Evolutionary conservation across 768 basidiomycete species (phyloP).

Genomic region (Phylloporus arenicola): DNA sequence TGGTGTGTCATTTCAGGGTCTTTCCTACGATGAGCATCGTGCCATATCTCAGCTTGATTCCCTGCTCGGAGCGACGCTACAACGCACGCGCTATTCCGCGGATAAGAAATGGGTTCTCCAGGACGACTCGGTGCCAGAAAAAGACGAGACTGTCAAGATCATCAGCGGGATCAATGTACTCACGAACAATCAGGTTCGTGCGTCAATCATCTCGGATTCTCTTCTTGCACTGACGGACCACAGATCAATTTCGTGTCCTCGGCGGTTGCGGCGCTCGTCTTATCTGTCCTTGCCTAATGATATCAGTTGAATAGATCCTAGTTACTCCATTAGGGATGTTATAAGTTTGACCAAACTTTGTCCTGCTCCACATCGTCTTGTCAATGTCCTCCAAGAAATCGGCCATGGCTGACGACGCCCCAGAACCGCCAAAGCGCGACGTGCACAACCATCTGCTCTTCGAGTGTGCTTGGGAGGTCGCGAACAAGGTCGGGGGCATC

Average conservation of each 20-base stretch:
- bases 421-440: conserved; percentile 49
- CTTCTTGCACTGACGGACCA: conserved; percentile 1
- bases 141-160: conserved; percentile 47
- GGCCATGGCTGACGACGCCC: conserved; percentile 18
- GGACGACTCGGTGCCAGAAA: conserved; percentile 37
- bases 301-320: too few relatives aligned
- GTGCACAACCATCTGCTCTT: conserved; percentile 79
- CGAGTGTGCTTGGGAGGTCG: conserved; percentile 97
- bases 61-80: conserved; percentile 80
- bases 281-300: conserved; percentile 32
- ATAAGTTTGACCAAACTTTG: background rate
- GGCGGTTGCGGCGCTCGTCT: conserved; percentile 31
- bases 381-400: conserved; percentile 2
- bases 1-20: conserved; percentile 20
- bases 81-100: conserved; percentile 69
- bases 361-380: background rate
- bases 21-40: background rate
- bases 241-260: conserved; percentile 45
- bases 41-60: conserved; percentile 61
- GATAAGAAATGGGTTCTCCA: conserved; percentile 59
- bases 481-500: conserved; percentile 98
- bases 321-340: conserved; percentile 21
- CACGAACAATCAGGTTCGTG: conserved; percentile 75
- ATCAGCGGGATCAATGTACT: conserved; percentile 63
- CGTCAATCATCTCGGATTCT: background rate